Conservation (phyloP, 106 monocot species). For the Amphibolis antarctica region DNA sequence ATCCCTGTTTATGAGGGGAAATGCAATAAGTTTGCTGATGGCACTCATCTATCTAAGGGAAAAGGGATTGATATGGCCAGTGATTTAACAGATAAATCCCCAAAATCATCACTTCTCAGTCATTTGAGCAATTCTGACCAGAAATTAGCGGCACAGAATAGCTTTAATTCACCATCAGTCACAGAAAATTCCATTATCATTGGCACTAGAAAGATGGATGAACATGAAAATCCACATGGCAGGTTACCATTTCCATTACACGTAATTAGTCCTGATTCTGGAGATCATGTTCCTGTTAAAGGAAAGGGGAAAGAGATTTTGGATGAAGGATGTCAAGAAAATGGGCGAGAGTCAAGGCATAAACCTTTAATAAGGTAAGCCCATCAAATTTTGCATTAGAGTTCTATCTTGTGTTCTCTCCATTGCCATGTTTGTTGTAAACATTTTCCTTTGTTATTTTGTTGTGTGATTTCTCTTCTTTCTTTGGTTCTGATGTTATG, state of each 20-base stretch:
- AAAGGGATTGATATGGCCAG: background rate
- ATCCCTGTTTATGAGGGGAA: background rate
- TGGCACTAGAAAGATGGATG: background rate
- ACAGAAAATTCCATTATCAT: background rate
- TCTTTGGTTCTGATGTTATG: background rate
- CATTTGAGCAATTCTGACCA: background rate
- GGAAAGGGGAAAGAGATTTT: slow-evolving; percentile 13
- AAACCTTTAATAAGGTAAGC: slow-evolving; percentile 1
- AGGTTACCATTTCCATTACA: background rate
- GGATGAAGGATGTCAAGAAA: background rate
- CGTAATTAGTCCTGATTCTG: background rate
- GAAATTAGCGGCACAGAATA: background rate
- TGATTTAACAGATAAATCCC: background rate
- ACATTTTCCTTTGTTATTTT: background rate
- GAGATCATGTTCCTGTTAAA: background rate
- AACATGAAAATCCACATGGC: background rate
- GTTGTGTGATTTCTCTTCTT: background rate
- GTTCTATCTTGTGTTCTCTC: background rate
- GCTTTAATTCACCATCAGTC: background rate
- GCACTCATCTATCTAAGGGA: background rate
- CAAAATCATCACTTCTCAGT: background rate
- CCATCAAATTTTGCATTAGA: background rate
- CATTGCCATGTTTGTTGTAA: background rate
- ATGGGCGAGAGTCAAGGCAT: background rate
- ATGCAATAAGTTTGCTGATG: background rate